Evolutionary conservation across 768 basidiomycete genomes (phyloP), one percentile per base, ranked within the genome.

Genomic region (Russula brevipes): DNA sequence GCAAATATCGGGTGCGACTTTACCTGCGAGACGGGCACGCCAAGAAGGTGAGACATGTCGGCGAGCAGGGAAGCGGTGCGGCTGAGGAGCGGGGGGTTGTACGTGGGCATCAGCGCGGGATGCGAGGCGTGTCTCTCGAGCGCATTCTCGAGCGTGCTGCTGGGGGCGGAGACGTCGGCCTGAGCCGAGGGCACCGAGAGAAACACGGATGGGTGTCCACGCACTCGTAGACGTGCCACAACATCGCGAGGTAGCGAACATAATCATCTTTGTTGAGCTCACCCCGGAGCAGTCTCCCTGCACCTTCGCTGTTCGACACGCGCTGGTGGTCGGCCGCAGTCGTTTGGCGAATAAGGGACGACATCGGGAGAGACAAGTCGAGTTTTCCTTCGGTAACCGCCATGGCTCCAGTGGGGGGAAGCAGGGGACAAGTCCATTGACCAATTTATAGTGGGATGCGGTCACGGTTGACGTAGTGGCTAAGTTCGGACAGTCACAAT

Each of bases 71-170:
- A 57, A 39, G 35, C 16, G 3, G 36, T 14, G 92, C 91, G 82
- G 7, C 82, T 77, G 33, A 92, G 81, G 3, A 89, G 77, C 0
- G 80, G 74, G 3, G 89, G 88, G 73, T 89, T 87, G 76, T 88
- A 86, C 8, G 83, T 89, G 0, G 85, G 82, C 39, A 54, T 42
- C 39, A 36, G 36, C 7, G 36, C 51, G 5, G n/a, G 36, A 24
- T 39, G n/a, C 44, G 81, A 75, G 36, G 83, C 79, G 74, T 90
- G 85, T 60, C 77, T 85, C 84, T 85, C 84, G 17, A 87, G 75
- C 24, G 12, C 12, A 10, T 41, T 41, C 38, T 54, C 19, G 39
- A 30, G 38, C 9, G 24, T 14, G 30, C 24, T 49, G 24, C 1
- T 24, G 24, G 24, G 1, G 1, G 24, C 24, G 24, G 24, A 1